Evolutionary conservation across 208 protist genomes (phyloP).

Genomic region (Naegleria fowleri): DNA sequence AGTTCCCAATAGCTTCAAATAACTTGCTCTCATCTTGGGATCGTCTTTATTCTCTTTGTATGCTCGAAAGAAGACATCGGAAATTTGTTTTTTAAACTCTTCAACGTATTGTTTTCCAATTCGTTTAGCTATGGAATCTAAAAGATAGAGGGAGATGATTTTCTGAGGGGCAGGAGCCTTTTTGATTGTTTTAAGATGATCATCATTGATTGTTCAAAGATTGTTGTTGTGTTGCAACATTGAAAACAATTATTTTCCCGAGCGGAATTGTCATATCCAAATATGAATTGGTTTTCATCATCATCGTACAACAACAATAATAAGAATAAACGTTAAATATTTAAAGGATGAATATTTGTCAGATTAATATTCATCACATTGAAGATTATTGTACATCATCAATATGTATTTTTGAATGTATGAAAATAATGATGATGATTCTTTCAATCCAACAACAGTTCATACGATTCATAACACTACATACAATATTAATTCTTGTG

Average conservation of each 20-base stretch:
- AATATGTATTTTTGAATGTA: too few species aligned
- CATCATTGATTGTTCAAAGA: too few species aligned
- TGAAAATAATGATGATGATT: too few species aligned
- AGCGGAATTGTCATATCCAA: too few species aligned
- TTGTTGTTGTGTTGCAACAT: neutral
- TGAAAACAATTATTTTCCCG: neutral
- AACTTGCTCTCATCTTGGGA: neutral
- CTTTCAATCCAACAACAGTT: too few species aligned
- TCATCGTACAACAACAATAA: neutral
- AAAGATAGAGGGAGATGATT: neutral
- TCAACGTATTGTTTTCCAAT: neutral
- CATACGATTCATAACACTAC: neutral
- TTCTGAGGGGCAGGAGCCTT: neutral
- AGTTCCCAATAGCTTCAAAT: neutral
- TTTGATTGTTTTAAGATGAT: too few species aligned
- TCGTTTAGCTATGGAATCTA: neutral
- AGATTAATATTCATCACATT: too few species aligned
- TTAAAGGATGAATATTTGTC: too few species aligned
- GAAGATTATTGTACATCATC: too few species aligned
- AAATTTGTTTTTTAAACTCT: neutral
- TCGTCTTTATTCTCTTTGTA: neutral
- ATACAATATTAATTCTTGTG: conserved; percentile 6
- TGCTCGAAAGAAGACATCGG: neutral
- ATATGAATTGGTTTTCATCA: neutral
- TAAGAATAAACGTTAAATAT: too few species aligned